Evolutionary conservation across 192 early-diverging fungal genomes (phyloP), one percentile per base, ranked within the genome.

Genomic region (Coemansia sp.): DNA sequence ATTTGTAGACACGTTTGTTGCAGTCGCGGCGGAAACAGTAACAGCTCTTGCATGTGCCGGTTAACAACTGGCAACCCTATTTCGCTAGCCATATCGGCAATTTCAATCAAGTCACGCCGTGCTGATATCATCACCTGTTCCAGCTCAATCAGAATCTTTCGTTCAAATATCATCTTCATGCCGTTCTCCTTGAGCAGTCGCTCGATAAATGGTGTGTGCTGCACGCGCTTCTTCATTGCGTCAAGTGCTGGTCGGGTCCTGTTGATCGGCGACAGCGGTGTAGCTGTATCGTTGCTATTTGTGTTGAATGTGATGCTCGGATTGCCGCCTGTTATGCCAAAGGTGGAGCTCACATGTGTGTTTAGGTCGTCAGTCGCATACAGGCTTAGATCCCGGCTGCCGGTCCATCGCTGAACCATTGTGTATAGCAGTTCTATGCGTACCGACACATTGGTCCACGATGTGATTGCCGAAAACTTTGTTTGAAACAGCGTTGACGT

Each of bases 391-490:
- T 71, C 66, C n/a, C 47, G 49, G 72, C 86, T 90, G 24, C 89
- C 90, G 3, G 91, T 92, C 93, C 93, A 95, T 52, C 88, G 84
- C 60, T 86, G 83, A 25, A 95, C 75, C 71, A 95, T 90, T 56
- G 82, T 84, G 61, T 85, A 74, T 58, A 93, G 88, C 24, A 87
- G 85, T 25, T 85, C 82, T 18, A 95, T 74, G 36, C 86, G 85
- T 46, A 86, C 86, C 20, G 85, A 86, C 3, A 90, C 74, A 40
- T 89, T 88, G 49, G 87, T 79, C 88, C 90, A 95, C 10, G 90
- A 84, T 51, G 83, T 89, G 6, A 95, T 76, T 1, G 90, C 90
- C 67, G 86, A 84, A 34, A 92, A 62, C 52, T 86, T 88, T 4
- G 74, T 68, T 64, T 92, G 89, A 61, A 93, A 92, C 36, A 74